These are phyloP conservation scores for Zygotorulaspora danielsina DNA, from an alignment of 805 yeast species.

Conservation along the genomic window DNA sequence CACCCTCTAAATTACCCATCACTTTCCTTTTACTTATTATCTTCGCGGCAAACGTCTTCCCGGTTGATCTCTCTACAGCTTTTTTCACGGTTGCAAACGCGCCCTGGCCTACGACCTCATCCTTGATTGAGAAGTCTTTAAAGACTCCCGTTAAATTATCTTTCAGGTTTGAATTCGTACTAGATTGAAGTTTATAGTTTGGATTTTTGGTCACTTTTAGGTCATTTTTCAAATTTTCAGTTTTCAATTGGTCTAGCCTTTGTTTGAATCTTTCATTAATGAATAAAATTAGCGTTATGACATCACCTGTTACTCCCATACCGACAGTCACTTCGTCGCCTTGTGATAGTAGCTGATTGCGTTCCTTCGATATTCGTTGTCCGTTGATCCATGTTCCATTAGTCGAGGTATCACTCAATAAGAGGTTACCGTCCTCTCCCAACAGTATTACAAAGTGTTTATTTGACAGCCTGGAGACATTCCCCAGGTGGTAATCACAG, in stretches of 20 bases:
- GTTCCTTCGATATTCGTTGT: constrained; percentile 63
- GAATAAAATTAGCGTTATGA: constrained; percentile 45
- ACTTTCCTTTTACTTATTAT: constrained; percentile 80
- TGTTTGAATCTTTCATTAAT: constrained; percentile 38
- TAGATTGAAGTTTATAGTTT: constrained; percentile 10
- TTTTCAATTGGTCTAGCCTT: constrained; percentile 21
- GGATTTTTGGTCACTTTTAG: constrained; percentile 2
- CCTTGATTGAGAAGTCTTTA: constrained; percentile 69
- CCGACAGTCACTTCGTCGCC: constrained; percentile 95
- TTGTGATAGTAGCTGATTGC: constrained; percentile 75
- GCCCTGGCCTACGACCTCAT: constrained; percentile 93
- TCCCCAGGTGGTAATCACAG: constrained; percentile 60
- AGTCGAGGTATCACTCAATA: constrained; percentile 65
- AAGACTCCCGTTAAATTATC: constrained; percentile 45
- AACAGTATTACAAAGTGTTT: constrained; percentile 70
- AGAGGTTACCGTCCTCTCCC: constrained; percentile 49
- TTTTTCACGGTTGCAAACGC: constrained; percentile 95
- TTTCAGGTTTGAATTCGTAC: constrained; percentile 4
- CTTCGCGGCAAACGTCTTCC: constrained; percentile 85
- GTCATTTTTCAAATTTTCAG: constrained; percentile 8
- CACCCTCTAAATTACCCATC: constrained; percentile 74
- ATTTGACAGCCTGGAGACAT: constrained; percentile 66
- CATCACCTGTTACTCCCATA: constrained; percentile 72
- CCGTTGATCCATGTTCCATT: constrained; percentile 90
- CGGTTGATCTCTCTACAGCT: constrained; percentile 80